These are phyloP conservation scores for Fusarium zealandicum DNA, from an alignment of 2,329 filamentous ascomycete genomes.

Conservation along the genomic window DNA sequence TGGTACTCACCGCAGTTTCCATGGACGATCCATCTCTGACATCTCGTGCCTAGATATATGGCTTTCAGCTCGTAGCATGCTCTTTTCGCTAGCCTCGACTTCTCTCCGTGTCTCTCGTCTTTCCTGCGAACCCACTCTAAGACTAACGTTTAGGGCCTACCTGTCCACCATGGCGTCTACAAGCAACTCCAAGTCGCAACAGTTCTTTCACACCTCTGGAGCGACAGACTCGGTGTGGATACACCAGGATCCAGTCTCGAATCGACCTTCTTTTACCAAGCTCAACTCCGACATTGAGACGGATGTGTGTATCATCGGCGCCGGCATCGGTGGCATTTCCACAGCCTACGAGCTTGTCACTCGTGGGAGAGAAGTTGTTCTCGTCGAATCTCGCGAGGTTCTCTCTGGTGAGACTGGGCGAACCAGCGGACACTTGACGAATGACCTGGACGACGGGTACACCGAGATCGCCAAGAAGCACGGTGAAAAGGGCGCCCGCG, in stretches of 20 bases:
- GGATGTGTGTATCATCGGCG: constrained; percentile 27
- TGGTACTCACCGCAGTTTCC: neutral
- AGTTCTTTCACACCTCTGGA: constrained; percentile 53
- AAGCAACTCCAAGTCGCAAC: constrained; percentile 11
- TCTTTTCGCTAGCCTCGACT: constrained; percentile 9
- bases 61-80: constrained; percentile 1
- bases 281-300: constrained; percentile 12
- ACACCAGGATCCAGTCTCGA: constrained; percentile 54
- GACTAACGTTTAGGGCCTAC: constrained; percentile 9
- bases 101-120: constrained; percentile 7
- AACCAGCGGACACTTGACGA: constrained; percentile 62
- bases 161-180: constrained; percentile 16
- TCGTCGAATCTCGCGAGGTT: constrained; percentile 63
- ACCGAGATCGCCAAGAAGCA: constrained; percentile 59
- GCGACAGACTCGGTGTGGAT: constrained; percentile 61
- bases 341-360: constrained; percentile 49
- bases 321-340: constrained; percentile 28
- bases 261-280: constrained; percentile 11
- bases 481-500: constrained; percentile 55
- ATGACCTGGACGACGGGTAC: constrained; percentile 62
- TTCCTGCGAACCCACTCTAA: constrained; percentile 1
- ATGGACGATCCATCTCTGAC: neutral
- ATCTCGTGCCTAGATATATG: neutral
- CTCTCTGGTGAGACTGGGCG: constrained; percentile 61
- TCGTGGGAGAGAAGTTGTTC: constrained; percentile 56